These are phyloP conservation scores for Mycena olivaceomarginata DNA, from an alignment of 768 basidiomycete genomes.

Conservation along the genomic window DNA sequence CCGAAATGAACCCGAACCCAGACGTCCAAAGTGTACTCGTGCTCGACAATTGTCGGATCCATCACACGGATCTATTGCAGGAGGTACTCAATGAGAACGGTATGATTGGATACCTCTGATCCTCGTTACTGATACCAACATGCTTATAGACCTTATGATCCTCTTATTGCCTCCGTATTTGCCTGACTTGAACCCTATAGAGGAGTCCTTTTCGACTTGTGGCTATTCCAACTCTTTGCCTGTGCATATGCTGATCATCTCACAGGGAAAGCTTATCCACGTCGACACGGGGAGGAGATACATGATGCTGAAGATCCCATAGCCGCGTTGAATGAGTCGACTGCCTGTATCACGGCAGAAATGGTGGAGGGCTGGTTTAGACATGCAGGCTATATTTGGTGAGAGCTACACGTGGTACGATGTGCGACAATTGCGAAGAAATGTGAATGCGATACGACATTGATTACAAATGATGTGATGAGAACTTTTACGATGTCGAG, in stretches of 20 bases:
- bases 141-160: background rate
- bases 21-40: background rate
- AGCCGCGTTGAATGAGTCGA: conserved; percentile 36
- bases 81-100: conserved; percentile 1
- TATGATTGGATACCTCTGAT: too few relatives aligned
- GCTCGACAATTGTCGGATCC: background rate
- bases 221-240: background rate
- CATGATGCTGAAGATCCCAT: conserved; percentile 38
- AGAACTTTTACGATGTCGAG: background rate
- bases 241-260: background rate
- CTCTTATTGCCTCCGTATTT: conserved; percentile 20
- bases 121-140: too few relatives aligned
- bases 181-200: conserved; percentile 16
- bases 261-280: conserved; percentile 38
- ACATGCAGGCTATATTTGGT: conserved; percentile 49
- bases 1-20: background rate
- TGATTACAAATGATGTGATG: background rate
- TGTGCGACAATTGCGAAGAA: background rate
- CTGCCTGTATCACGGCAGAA: conserved; percentile 45
- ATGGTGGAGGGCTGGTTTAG: conserved; percentile 46
- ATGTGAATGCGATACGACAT: background rate
- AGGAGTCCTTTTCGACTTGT: conserved; percentile 25
- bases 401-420: background rate
- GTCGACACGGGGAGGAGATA: conserved; percentile 32
- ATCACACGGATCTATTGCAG: background rate